These are phyloP conservation scores for Pleodorina starrii DNA, from an alignment of 139 green algal genomes.

Conservation along the genomic window DNA sequence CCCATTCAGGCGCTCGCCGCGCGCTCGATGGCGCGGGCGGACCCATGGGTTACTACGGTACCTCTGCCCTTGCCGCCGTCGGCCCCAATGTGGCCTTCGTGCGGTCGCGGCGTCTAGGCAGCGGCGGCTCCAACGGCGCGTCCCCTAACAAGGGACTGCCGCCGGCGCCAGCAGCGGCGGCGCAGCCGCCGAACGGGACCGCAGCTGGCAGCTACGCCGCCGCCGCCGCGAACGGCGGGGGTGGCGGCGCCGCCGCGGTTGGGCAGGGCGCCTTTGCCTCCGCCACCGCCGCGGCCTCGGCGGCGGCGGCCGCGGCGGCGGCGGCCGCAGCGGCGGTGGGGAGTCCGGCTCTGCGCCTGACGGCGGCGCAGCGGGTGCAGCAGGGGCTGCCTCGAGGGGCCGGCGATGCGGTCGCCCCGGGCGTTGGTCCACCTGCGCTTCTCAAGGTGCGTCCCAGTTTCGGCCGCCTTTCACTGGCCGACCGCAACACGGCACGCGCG, in stretches of 20 bases:
- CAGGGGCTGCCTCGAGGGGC: not conserved
- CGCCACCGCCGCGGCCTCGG: not conserved
- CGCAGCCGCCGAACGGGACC: not conserved
- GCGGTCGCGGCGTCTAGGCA: not conserved
- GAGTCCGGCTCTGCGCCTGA: not conserved
- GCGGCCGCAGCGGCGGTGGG: not conserved
- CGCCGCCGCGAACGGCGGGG: not conserved
- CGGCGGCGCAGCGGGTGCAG: not conserved
- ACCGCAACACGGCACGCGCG: too few species aligned
- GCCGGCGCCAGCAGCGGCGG: not conserved
- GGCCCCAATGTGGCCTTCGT: constrained; percentile 22
- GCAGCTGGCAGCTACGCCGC: not conserved
- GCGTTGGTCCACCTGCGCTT: not conserved
- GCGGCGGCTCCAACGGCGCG: constrained; percentile 8
- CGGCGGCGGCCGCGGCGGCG: not conserved
- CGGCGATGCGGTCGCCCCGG: not conserved
- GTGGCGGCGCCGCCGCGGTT: not conserved
- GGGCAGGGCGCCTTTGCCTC: not conserved
- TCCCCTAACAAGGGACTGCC: not conserved
- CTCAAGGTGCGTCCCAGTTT: not conserved
- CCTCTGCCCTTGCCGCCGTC: not conserved
- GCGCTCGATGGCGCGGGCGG: too few species aligned
- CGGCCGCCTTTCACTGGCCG: too few species aligned
- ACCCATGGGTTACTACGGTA: too few species aligned
- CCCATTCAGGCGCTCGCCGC: too few species aligned